Base-by-base conservation (phyloP, 1,139 yeast species). In the Kurtzmaniella quercitrusa region DNA sequence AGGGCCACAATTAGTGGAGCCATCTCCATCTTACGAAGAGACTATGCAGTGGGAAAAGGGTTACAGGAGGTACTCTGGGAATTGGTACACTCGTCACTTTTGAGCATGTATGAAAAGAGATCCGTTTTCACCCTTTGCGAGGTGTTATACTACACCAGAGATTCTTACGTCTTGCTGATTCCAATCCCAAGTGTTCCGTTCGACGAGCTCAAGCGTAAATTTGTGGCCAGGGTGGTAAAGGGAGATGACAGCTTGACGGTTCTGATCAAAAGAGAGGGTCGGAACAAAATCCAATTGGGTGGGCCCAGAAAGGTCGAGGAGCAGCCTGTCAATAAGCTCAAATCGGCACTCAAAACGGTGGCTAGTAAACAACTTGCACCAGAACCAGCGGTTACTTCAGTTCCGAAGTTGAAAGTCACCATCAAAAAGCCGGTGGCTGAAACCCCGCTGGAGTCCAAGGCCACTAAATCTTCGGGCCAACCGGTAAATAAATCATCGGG, bases 21-120 rank as follows among this genome's bases (percentile, higher is more conserved):
- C 0, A 73, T 88, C 24, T 82, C 81, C 33, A 59, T 86, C 7
- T 62, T 90, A 14, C 71, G 95, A 45, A 70, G 84, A 41, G 85
- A 82, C 46, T 80, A 83, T 51, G 71, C 81, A 4, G 63, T 72
- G n/a, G 87, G 87, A n/a, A 60, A 63, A 39, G 86, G 89, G 0
- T 66, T 93, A 36, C 75, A 75, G 45, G 56, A 59, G 6, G 73
- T 75, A 8, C 55, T 93, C 6, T 90, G 97, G 96, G 71, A 73
- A 41, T 72, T 82, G n/a, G 58, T 89, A 12, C 86, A 82, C 52
- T 70, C 79, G 9, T 81, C 88, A 1, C 59, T 79, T 25, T 50
- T 85, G 15, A 76, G 85, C 16, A 64, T 87, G 1, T 66, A 77
- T 39, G 83, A 81, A 40, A 79, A 84, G 49, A 73, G 93, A 48